Evolutionary conservation across 352 stramenopile genomes (phyloP), one percentile per base, ranked within the genome.

Genomic region (Pythium coloratum): DNA sequence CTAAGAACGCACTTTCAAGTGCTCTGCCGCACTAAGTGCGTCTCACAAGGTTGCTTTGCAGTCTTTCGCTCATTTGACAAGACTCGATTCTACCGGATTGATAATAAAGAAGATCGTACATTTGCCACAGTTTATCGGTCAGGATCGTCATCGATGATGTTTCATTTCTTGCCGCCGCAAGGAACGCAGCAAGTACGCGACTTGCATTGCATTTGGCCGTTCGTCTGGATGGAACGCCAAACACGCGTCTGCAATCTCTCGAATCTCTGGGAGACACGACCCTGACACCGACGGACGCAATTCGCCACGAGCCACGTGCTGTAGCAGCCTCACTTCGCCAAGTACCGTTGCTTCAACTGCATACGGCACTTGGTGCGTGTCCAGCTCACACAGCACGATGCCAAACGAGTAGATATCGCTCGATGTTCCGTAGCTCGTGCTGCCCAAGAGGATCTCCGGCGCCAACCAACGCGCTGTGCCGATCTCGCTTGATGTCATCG

Each of bases 321-420:
- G 38, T 10, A 44, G 16, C 38, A 44, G 38, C 13, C 10, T 44
- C 38, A 18, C 38, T 44, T 44, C 38, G 12, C 12, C 38, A 44
- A 18, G 4, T 18, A 18, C 38, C 38, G 16, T 18, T 1, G 38
- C 8, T 14, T 44, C 38, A 6, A 14, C 13, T 6, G 46, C 46
- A 12, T 18, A 53, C 20, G 46, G 46, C 46, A 6, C 20, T 16
- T 53, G 46, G 20, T 53, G 46, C 6, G 46, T 53, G 10, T 53
- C 46, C 46, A 53, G 46, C 7, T 53, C 18, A 14, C 8, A 32
- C n/a, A 53, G n/a, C 18, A 53, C 6, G 6, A 53, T 6, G 6
- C 46, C 46, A 20, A 53, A 53, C 20, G 46, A 53, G 46, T 53
- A 53, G 20, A 53, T 53, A 6, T 53, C 38, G 12, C 38, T 44